These are phyloP conservation scores for Teratosphaeria zuluensis DNA, from an alignment of 2,329 filamentous ascomycete species.

Conservation along the genomic window DNA sequence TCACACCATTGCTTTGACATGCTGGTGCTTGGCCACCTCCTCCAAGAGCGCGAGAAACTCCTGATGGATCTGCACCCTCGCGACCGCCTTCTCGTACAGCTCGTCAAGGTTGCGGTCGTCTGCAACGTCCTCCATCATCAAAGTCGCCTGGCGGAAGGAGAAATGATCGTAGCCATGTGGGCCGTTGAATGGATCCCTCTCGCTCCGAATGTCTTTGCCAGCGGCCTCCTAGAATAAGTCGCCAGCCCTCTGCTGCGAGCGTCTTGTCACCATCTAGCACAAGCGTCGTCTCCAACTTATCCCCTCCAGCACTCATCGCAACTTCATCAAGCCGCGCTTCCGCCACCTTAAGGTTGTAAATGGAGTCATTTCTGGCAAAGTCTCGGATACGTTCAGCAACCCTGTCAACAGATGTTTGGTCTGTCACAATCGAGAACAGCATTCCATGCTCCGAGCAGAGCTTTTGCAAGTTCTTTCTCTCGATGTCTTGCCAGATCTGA, in stretches of 20 bases:
- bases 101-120: slow-evolving; percentile 33
- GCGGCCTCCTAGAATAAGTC: slow-evolving; percentile 40
- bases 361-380: slow-evolving; percentile 31
- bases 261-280: slow-evolving; percentile 53
- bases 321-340: slow-evolving; percentile 26
- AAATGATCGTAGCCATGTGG: slow-evolving; percentile 41
- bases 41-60: slow-evolving; percentile 41
- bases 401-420: slow-evolving; percentile 1
- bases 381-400: slow-evolving; percentile 27
- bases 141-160: slow-evolving; percentile 45
- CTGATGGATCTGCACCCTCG: slow-evolving; percentile 33
- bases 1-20: slow-evolving; percentile 45
- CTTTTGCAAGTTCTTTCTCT: slow-evolving; percentile 24
- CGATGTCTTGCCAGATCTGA: slow-evolving; percentile 3
- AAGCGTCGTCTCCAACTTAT: slow-evolving; percentile 35
- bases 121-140: slow-evolving; percentile 43
- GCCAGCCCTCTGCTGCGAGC: slow-evolving; percentile 40
- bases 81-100: slow-evolving; percentile 38
- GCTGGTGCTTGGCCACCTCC: slow-evolving; percentile 16
- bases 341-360: slow-evolving; percentile 29
- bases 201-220: slow-evolving; percentile 20
- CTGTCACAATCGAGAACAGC: slow-evolving; percentile 32
- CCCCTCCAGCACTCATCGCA: slow-evolving; percentile 11
- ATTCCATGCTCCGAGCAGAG: slow-evolving; percentile 40
- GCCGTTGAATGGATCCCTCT: slow-evolving; percentile 14